These are phyloP conservation scores for Pouteria glomerata DNA, from an alignment of 148 eudicot genomes.

Conservation along the genomic window DNA sequence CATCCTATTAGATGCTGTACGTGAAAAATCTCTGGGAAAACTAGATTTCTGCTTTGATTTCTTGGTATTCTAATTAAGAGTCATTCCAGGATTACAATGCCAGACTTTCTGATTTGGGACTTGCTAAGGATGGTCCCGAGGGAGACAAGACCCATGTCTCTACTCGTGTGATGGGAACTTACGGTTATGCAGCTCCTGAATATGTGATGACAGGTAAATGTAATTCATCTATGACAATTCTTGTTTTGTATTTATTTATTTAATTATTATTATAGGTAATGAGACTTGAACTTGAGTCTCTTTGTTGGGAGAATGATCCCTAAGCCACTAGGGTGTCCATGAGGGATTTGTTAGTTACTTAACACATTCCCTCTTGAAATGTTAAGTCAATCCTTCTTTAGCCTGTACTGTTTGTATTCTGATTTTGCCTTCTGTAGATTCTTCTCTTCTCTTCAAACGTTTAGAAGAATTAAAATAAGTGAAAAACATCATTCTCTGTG, in stretches of 20 bases:
- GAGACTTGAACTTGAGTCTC: too few species aligned
- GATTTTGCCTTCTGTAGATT: too few species aligned
- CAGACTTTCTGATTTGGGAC: slow-evolving; percentile 93
- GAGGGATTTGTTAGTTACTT: too few species aligned
- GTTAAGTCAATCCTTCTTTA: too few species aligned
- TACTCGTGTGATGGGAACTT: slow-evolving; percentile 97
- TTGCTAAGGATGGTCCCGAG: slow-evolving; percentile 95
- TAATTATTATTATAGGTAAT: too few species aligned
- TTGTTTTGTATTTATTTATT: background rate
- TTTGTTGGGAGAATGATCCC: too few species aligned
- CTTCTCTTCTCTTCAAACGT: too few species aligned
- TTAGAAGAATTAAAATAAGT: too few species aligned
- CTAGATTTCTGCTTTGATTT: background rate
- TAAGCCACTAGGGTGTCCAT: too few species aligned
- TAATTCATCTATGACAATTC: background rate
- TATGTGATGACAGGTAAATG: slow-evolving; percentile 54
- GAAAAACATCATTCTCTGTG: too few species aligned
- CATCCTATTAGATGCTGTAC: slow-evolving; percentile 89
- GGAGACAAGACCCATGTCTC: slow-evolving; percentile 97
- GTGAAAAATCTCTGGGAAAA: slow-evolving; percentile 17
- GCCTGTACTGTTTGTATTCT: too few species aligned
- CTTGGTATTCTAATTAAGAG: slow-evolving; percentile 20
- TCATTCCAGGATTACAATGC: slow-evolving; percentile 79
- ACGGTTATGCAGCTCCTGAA: slow-evolving; percentile 92
- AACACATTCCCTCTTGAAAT: too few species aligned